Evolutionary conservation across 1,284 basidiomycete genomes (phyloP), one percentile per base, ranked within the genome.

Genomic region (Cryptococcus sp.): DNA sequence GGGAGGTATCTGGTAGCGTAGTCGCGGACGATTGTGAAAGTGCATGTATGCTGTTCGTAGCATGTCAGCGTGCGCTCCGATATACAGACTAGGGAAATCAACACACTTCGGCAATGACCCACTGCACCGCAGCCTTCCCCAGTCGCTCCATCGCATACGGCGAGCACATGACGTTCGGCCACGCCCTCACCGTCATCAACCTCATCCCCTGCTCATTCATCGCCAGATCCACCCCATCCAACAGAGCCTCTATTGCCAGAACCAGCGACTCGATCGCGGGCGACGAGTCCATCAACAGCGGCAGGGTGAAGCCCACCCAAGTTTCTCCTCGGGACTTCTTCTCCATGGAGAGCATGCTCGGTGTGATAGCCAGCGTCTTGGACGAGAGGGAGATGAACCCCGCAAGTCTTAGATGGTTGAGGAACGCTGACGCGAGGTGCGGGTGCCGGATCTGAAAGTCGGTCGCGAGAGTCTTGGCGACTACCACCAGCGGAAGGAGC

Each of bases 181-280:
- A 88, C 57, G 87, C 82, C 59, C 84, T 81, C 50, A 83, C 81
- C 11, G 79, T 76, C 16, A 90, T 77, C 11, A 90, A 75, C 7
- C 87, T 72, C 53, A 89, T 81, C 0, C 85, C 88, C 20, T 82
- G 79, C 73, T 91, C 88, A 65, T 89, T 88, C 35, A 85, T 79
- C 0, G 85, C 83, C 21, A 91, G 76, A 69, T 88, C 84, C 24
- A 88, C 70, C 61, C 89, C 86, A 2, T 80, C 78, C 20, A 91
- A 76, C 60, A 85, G 85, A 1, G 82, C 81, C 69, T 89, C 88
- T n/a, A 89, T 82, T 0, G 85, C 80, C 6, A 83, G 80, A 11
- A 88, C 82, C 24, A 91, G 78, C 0, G 81, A 82, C 67, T 90
- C 88, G 4, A 90, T 87, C 40, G 85, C 83, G 9, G 81, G 80